Percentiles rank a stretch among this genome's conserved stretches.
phyloP scores from a whole-genome alignment of 306 rosid genomes.

The Psophocarpus tetragonolobus region DNA sequence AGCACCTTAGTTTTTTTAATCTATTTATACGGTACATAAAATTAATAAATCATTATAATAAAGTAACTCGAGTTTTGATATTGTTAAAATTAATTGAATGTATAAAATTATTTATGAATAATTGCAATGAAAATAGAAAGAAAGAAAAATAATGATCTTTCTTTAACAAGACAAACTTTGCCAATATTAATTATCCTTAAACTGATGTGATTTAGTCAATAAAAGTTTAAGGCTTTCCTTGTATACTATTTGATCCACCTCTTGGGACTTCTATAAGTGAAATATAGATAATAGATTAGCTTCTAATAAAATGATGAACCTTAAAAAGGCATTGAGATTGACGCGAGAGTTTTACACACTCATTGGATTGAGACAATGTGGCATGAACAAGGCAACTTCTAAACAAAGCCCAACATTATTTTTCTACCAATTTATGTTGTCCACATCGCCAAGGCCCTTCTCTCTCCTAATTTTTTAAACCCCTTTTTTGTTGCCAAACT shows the following conservation, averaged over 20 bases:
- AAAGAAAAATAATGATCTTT: no score
- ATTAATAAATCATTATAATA: no score
- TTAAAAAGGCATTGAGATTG: slow-evolving; percentile 12
- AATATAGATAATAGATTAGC: neutral
- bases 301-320: neutral
- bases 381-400: slow-evolving; percentile 4
- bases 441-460: neutral
- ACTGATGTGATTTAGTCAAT: neutral
- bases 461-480: neutral
- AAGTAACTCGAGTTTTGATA: neutral
- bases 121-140: neutral
- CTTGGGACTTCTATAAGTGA: neutral
- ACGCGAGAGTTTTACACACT: neutral
- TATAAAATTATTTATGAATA: no score
- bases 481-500: neutral
- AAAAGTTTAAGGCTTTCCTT: neutral
- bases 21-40: neutral
- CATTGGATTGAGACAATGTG: slow-evolving; percentile 22
- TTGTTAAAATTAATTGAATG: neutral
- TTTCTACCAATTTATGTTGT: neutral
- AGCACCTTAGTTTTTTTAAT: no score
- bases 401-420: slow-evolving; percentile 13
- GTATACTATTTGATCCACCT: neutral
- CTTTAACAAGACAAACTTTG: neutral
- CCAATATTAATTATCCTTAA: neutral